A percentile compares a stretch with the other conserved stretches of the same genome.
Evolutionary conservation across 106 monocot genomes (phyloP).

Genomic region (Dendrobium huoshanense): DNA sequence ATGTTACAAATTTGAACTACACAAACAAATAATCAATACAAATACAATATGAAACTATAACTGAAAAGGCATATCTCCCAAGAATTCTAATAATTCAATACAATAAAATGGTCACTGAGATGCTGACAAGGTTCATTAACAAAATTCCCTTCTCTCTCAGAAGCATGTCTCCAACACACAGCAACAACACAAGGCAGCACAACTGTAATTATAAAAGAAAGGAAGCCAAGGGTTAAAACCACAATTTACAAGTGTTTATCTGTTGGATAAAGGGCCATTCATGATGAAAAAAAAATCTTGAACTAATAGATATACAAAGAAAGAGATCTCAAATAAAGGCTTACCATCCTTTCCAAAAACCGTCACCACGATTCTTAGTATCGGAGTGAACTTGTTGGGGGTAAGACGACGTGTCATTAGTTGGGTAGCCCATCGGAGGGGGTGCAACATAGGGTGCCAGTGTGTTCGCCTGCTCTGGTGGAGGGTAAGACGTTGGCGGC

Average conservation of each 20-base stretch:
- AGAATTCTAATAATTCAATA: too few relatives aligned
- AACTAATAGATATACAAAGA: not conserved
- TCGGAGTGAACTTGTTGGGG: not conserved
- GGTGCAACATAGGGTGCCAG: not conserved
- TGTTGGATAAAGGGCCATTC: too few relatives aligned
- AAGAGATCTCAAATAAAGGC: not conserved
- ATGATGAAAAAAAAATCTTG: too few relatives aligned
- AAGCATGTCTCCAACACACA: not conserved
- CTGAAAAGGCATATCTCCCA: too few relatives aligned
- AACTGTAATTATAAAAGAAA: not conserved
- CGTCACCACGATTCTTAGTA: not conserved
- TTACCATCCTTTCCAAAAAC: constrained; percentile 4
- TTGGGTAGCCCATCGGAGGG: not conserved
- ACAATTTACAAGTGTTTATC: too few relatives aligned
- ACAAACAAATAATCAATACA: too few relatives aligned
- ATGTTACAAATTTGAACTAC: too few relatives aligned
- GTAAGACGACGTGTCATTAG: not conserved
- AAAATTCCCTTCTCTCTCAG: not conserved
- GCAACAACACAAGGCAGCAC: not conserved
- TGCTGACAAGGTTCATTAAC: not conserved
- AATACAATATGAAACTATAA: too few relatives aligned
- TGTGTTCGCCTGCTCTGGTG: not conserved
- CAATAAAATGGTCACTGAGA: too few relatives aligned
- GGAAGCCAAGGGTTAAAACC: too few relatives aligned
- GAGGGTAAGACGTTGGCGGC: not conserved